Percentiles rank a stretch among this genome's conserved stretches.
Conservation (phyloP, 164 flowering plant genomes). For the Taxillus chinensis region DNA sequence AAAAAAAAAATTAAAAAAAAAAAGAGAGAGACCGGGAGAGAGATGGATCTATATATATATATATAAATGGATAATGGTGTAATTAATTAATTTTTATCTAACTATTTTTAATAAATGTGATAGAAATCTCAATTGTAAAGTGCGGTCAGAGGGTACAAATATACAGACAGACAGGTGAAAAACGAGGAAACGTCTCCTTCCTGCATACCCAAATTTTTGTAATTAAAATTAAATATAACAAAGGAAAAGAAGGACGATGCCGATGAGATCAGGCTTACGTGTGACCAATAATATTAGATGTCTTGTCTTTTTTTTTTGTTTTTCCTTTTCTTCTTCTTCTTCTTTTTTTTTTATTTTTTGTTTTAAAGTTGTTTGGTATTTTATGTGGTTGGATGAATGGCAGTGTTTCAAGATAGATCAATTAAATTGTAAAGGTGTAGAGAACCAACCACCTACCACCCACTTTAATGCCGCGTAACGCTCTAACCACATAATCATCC, state of each 20-base stretch:
- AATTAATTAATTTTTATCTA: too few species aligned
- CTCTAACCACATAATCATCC: too few species aligned
- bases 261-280: conserved; percentile 8
- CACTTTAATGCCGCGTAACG: conserved; percentile 13
- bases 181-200: conserved; percentile 92
- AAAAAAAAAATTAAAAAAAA: conserved; percentile 8
- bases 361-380: conserved; percentile 6
- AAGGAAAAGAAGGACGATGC: conserved; percentile 2
- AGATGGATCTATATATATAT: conserved; percentile 5
- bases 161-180: conserved; percentile 57
- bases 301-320: conserved; percentile 18
- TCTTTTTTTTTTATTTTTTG: conserved; percentile 1
- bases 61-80: too few species aligned
- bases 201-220: conserved; percentile 10
- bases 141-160: conserved; percentile 44
- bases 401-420: conserved; percentile 39
- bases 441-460: conserved; percentile 36
- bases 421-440: conserved; percentile 22
- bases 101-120: too few species aligned
- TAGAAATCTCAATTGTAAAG: conserved; percentile 7
- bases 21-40: conserved; percentile 13
- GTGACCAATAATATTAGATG: conserved; percentile 11
- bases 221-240: neutral
- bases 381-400: conserved; percentile 41
- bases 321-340: conserved; percentile 5